Base-by-base conservation (phyloP, 2,329 filamentous ascomycete genomes). In the Aspergillus clavatus region DNA sequence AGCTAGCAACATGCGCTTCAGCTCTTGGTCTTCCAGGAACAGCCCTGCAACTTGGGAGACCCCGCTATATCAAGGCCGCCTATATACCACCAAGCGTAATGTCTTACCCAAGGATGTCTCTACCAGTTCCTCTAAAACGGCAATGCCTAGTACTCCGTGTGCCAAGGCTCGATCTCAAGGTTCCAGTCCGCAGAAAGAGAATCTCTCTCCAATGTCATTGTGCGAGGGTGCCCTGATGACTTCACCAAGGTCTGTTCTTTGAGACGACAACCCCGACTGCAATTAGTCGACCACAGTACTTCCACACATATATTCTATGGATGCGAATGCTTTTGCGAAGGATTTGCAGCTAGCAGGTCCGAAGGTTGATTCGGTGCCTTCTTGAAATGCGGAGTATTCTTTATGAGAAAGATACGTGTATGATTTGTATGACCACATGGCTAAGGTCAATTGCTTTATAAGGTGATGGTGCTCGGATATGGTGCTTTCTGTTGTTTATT, bases 161-260 rank as follows among this genome's bases (percentile, higher is more conserved):
- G 49, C 50, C 18, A 60, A 66, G 21, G 54, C 54, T 39, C 62
- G 59, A 39, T 63, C 68, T 10, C 63, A 63, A 36, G 63, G 64
- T 42, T 66, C 67, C 21, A 72, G 63, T 47, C 66, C 70, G n/a
- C 63, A 63, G 23, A 72, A 70, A 50, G 63, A 67, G 40, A 65
- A 62, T 24, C 43, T 60, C 33, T 71, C 69, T 10, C 68, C 68
- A 4, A 57, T 62, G 21, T 63, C 67, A 10, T 66, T 67, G 11
- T 63, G 66, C 46, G 67, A 68, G 56, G 65, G 68, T 48, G 59
- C 71, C 31, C 45, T 60, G 27, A 51, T 66, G 36, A 61, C 62
- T 14, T 66, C 66, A 31, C 62, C 67, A 39, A 63, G 60, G 18
- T 67, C 66, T 10, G 61, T 58, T 36, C 52, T 56, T 28, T 66